Conservation (phyloP, 2,329 filamentous ascomycete species). For the Ascochyta fabae region DNA sequence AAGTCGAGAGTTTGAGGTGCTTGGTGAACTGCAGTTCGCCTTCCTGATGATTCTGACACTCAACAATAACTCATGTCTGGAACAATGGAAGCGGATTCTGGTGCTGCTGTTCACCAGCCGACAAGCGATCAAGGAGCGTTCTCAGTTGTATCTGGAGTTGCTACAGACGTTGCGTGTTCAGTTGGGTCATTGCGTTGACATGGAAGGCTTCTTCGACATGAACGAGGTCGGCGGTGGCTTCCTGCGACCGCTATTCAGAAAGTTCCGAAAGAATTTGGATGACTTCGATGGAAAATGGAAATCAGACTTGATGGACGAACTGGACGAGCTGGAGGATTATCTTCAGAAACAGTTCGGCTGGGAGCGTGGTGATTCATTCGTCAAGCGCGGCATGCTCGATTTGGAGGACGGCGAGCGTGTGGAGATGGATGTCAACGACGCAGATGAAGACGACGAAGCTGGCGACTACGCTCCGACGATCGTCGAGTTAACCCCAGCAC, state of each 20-base stretch:
- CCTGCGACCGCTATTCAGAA: slow-evolving; percentile 59
- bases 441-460: slow-evolving; percentile 67
- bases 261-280: slow-evolving; percentile 60
- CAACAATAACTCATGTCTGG: slow-evolving; percentile 70
- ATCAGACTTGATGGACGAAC: slow-evolving; percentile 58
- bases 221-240: slow-evolving; percentile 60
- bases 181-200: slow-evolving; percentile 62
- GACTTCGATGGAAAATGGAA: slow-evolving; percentile 52
- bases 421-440: slow-evolving; percentile 62
- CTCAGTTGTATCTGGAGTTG: slow-evolving; percentile 60
- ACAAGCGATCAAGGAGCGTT: slow-evolving; percentile 56
- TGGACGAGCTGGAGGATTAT: slow-evolving; percentile 62
- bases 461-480: slow-evolving; percentile 69
- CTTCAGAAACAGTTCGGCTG: slow-evolving; percentile 63
- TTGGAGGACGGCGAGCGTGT: slow-evolving; percentile 69
- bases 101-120: slow-evolving; percentile 64
- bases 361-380: slow-evolving; percentile 62
- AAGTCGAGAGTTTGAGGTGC: slow-evolving; percentile 41
- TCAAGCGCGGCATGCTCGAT: slow-evolving; percentile 64
- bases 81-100: slow-evolving; percentile 69
- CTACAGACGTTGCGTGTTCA: slow-evolving; percentile 60
- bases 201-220: slow-evolving; percentile 68
- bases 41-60: slow-evolving; percentile 69
- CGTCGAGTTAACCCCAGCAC: slow-evolving; percentile 60
- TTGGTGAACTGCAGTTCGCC: slow-evolving; percentile 68